Percentiles rank a stretch among this genome's conserved stretches.
Evolutionary conservation across 805 yeast species (phyloP).

Genomic region (Myxozyma lipomycoides): DNA sequence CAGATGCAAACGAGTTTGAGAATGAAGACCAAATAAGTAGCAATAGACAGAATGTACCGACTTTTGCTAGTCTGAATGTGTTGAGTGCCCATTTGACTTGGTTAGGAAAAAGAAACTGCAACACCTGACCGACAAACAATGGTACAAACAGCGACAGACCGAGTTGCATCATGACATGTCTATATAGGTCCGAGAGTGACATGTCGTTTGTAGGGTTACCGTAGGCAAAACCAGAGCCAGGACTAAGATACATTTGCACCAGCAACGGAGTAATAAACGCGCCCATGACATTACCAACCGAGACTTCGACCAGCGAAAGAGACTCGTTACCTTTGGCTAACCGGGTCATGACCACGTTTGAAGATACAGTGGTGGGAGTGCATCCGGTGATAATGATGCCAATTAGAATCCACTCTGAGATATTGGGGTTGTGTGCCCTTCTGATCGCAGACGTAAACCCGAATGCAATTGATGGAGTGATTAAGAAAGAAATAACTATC

Average conservation of each 20-base stretch:
- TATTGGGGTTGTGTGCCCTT: constrained; percentile 52
- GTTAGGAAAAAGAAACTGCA: constrained; percentile 65
- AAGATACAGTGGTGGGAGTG: constrained; percentile 88
- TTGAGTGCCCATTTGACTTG: constrained; percentile 58
- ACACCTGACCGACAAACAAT: constrained; percentile 78
- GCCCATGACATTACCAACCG: constrained; percentile 78
- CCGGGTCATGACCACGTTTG: constrained; percentile 89
- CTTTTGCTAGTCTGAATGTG: constrained; percentile 59
- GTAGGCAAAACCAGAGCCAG: constrained; percentile 56
- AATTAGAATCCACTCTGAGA: constrained; percentile 71
- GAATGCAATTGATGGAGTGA: constrained; percentile 65
- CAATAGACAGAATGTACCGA: constrained; percentile 75
- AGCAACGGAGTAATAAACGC: constrained; percentile 86
- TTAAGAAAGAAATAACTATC: constrained; percentile 56
- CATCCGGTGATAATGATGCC: constrained; percentile 80
- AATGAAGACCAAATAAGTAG: constrained; percentile 57
- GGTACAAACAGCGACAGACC: constrained; percentile 84
- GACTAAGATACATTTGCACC: constrained; percentile 60
- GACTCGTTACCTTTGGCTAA: constrained; percentile 80
- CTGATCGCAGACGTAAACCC: constrained; percentile 69
- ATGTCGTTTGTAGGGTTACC: constrained; percentile 71
- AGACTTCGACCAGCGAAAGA: constrained; percentile 76
- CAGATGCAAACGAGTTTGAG: constrained; percentile 63
- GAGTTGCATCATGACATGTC: constrained; percentile 78
- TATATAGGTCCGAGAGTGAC: constrained; percentile 50